These are phyloP conservation scores for Coemansia furcata DNA, from an alignment of 192 early-diverging fungal genomes.

Conservation along the genomic window DNA sequence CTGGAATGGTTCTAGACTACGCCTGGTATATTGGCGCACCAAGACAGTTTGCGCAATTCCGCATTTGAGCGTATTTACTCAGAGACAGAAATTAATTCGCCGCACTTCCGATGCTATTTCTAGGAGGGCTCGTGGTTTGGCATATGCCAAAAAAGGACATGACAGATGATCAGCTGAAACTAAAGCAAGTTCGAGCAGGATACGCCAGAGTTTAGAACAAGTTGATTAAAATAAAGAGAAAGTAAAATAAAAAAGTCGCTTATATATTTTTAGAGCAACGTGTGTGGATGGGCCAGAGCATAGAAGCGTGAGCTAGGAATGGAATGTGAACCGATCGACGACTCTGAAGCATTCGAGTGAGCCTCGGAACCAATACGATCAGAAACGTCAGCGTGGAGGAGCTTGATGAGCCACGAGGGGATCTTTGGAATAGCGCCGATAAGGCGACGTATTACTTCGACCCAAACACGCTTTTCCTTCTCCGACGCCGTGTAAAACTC, in stretches of 20 bases:
- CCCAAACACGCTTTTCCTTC: constrained; percentile 49
- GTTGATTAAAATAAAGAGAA: background rate
- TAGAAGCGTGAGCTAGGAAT: constrained; percentile 42
- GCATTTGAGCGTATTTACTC: constrained; percentile 5
- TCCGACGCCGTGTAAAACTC: constrained; percentile 52
- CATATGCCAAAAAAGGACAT: background rate
- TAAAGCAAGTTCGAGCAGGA: background rate
- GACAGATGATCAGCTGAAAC: background rate
- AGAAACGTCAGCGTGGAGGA: constrained; percentile 49
- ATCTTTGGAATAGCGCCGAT: constrained; percentile 50
- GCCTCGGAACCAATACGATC: constrained; percentile 15
- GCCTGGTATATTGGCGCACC: background rate
- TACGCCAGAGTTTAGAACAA: background rate
- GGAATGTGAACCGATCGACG: constrained; percentile 24
- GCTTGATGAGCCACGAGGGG: constrained; percentile 54
- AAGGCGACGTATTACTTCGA: constrained; percentile 38
- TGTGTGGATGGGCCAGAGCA: constrained; percentile 30
- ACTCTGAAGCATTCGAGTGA: constrained; percentile 11
- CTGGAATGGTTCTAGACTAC: background rate
- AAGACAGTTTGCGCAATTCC: background rate
- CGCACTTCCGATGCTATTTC: background rate
- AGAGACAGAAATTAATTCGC: background rate
- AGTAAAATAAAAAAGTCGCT: background rate
- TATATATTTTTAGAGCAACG: background rate
- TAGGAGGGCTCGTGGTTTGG: background rate